phyloP scores from a whole-genome alignment of 2,329 filamentous ascomycete species.

The Ustilaginoidea virens region DNA sequence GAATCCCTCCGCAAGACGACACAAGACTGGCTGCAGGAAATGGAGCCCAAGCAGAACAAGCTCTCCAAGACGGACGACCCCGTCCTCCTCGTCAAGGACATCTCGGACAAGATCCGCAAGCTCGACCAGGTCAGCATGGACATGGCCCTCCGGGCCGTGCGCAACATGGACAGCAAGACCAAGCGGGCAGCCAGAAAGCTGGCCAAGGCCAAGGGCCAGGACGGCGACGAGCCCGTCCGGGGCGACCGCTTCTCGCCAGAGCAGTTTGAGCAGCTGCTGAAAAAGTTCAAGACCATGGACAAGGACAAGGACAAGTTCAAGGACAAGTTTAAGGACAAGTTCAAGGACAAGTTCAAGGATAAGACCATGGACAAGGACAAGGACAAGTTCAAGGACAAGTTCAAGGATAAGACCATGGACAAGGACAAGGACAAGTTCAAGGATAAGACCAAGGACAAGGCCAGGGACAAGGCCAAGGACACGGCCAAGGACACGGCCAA shows the following conservation, averaged over 20 bases:
- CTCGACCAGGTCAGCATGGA: slow-evolving; percentile 57
- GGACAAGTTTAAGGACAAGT: slow-evolving; percentile 8
- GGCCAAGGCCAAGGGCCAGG: slow-evolving; percentile 22
- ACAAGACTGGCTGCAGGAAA: slow-evolving; percentile 59
- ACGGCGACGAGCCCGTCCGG: slow-evolving; percentile 24
- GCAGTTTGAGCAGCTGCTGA: slow-evolving; percentile 28
- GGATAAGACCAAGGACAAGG: too few relatives aligned
- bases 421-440: too few relatives aligned
- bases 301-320: slow-evolving; percentile 11
- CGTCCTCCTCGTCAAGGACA: slow-evolving; percentile 55
- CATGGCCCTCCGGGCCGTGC: slow-evolving; percentile 53
- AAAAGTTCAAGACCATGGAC: slow-evolving; percentile 17
- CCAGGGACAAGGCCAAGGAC: too few relatives aligned
- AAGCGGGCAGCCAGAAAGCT: slow-evolving; percentile 21
- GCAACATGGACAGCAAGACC: slow-evolving; percentile 25
- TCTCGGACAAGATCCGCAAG: slow-evolving; percentile 52
- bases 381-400: not conserved
- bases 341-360: not conserved
- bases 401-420: too few relatives aligned
- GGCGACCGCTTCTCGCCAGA: slow-evolving; percentile 19
- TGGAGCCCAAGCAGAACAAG: slow-evolving; percentile 53
- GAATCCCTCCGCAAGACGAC: slow-evolving; percentile 47
- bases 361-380: not conserved
- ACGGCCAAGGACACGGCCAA: slow-evolving; percentile 17
- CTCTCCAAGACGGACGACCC: slow-evolving; percentile 59